Percentiles rank a stretch among this genome's conserved stretches.
Evolutionary conservation across 2,329 filamentous ascomycete species (phyloP).

Genomic region (Monosporascus cannonballus): DNA sequence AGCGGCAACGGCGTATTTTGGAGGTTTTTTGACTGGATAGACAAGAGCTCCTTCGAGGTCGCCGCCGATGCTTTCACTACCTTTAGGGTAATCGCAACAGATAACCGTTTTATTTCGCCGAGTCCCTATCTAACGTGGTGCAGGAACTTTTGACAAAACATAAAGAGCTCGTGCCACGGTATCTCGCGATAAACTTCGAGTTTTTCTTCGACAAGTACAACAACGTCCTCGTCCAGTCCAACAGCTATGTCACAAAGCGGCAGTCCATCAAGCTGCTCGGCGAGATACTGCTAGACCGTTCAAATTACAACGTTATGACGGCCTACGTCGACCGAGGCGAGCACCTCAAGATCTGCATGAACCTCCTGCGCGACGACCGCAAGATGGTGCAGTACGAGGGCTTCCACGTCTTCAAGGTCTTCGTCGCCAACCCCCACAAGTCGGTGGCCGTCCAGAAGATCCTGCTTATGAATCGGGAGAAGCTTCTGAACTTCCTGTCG

Average conservation of each 20-base stretch:
- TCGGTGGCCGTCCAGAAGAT: constrained; percentile 94
- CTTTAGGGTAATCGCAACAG: constrained; percentile 62
- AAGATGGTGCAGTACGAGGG: constrained; percentile 99
- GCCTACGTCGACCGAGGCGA: constrained; percentile 92
- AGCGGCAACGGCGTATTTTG: constrained; percentile 85
- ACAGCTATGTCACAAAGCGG: constrained; percentile 94
- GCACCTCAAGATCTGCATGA: constrained; percentile 98
- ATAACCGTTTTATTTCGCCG: background rate
- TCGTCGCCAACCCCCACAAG: constrained; percentile 97
- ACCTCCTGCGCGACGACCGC: constrained; percentile 85
- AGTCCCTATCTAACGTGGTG: constrained; percentile 8
- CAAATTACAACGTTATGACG: constrained; percentile 98
- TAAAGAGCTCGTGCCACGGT: constrained; percentile 83
- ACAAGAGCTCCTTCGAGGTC: constrained; percentile 93
- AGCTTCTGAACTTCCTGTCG: constrained; percentile 80
- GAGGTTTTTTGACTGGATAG: constrained; percentile 96
- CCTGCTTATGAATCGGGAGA: constrained; percentile 90
- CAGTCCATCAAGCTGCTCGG: constrained; percentile 97
- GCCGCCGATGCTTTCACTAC: constrained; percentile 97
- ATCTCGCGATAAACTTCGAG: constrained; percentile 84
- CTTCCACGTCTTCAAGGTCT: constrained; percentile 99
- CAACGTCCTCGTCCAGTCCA: constrained; percentile 77
- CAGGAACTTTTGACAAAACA: constrained; percentile 92
- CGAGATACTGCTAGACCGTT: constrained; percentile 87
- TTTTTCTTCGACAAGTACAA: constrained; percentile 93